Evolutionary conservation across 495 filamentous ascomycete genomes (phyloP), one percentile per base, ranked within the genome.

Genomic region (Pyrenopolyporus hunteri): DNA sequence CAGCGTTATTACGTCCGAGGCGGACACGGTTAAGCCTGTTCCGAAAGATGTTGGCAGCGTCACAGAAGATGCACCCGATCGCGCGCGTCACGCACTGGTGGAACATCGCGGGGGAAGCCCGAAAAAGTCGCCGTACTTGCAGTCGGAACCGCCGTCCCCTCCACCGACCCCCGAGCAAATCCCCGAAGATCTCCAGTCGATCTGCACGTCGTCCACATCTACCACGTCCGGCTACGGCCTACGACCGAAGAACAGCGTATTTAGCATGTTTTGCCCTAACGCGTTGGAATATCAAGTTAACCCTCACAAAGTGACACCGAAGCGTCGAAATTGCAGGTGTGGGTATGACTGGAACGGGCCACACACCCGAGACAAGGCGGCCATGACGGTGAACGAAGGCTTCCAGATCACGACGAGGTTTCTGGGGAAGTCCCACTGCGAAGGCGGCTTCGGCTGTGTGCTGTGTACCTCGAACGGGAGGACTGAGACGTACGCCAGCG

Each of bases 351-450:
- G 74, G 74, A 63, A 68, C 17, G 46, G 61, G 6, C 35, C 52
- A 4, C 44, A 33, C 22, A 40, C 45, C 3, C 6, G 50, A 48
- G 53, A 57, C 20, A 14, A 26, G 32, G 10, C 11, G 8, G 4
- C 17, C 22, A 33, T 74, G 20, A 42, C 37, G 0, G 45, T 73
- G 31, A 72, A 74, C 26, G 71, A 74, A 7, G 74, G 74, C 10
- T 76, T 75, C 47, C 59, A 59, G 44, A 63, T 76, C 7, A 74
- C 70, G 0, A 33, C 65, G 4, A 70, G 74, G 17, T 76, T 75
- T 26, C 66, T 75, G 20, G 74, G 70, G 22, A 75, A 75, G 62
- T 75, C 71, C 4, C 73, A 76, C 46, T 72, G 71, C 40, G 68
- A 71, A 6, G 53, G 55, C 6, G 66, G 70, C 16, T 67, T 69